Base-by-base conservation (phyloP, 441 rosid species). In the Syzygium syzygioides region DNA sequence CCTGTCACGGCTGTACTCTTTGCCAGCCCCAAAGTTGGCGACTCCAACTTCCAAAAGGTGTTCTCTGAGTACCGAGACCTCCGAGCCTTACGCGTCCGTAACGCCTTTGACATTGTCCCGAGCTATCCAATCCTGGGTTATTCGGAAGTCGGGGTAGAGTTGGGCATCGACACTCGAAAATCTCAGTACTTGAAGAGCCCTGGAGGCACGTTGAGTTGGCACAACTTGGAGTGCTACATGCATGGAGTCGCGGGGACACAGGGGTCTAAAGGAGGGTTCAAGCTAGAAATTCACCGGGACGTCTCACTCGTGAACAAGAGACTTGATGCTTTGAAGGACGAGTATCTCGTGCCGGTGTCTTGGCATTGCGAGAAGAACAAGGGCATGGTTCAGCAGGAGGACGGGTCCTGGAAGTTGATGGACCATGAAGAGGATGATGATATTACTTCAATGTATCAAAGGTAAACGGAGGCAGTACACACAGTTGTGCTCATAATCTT, bases 191-290 rank as follows among this genome's bases (percentile, higher is more conserved):
- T 96, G 90, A 96, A 94, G 91, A 90, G 94, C 86, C 94, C 97
- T 1, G 97, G 96, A 86, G 91, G 86, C 89, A 6, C 92, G 0
- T 55, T 88, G 3, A 91, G 85, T 57, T 93, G 93, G 94, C 98
- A 97, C 88, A 93, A 93, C 76, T 88, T 97, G 91, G 98, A 97
- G 91, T 90, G 57, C 34, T 95, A 96, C 88, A 85, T 97, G 87
- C 98, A 96, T 64, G 98, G 98, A n/a, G 95, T 96, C 20, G 99
- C 98, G 4, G 98, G 98, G 14, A 94, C 94, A 26, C 97, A 94
- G 88, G 98, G 98, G 68, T 87, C 89, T 26, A 66, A 28, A 90
- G 96, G 95, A 85, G 94, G 91, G 80, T 96, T 97, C 86, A 91
- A 85, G 32, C 93, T 97, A 85, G 97, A 91, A 86, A 94, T 96